A percentile compares a stretch with the other conserved stretches of the same genome.
Evolutionary conservation across 345 rosid species (phyloP).

Genomic region (Salix suchowensis): DNA sequence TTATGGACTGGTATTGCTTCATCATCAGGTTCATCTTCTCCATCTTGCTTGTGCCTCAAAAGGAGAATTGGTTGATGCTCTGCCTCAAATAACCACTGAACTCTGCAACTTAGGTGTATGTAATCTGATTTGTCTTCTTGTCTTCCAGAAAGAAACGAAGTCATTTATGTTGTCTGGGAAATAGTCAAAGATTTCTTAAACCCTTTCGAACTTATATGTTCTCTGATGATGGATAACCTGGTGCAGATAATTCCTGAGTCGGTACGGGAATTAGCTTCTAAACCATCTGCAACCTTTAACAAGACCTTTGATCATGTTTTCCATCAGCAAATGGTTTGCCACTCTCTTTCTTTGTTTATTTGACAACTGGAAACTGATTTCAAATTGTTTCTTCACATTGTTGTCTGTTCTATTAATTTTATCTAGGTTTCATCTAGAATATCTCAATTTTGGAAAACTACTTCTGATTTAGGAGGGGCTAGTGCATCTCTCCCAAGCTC

Average conservation of each 20-base stretch:
- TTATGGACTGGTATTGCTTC: not conserved
- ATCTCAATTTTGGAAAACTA: constrained; percentile 86
- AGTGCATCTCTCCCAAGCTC: constrained; percentile 57
- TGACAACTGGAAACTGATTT: constrained; percentile 1
- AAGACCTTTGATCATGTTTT: constrained; percentile 72
- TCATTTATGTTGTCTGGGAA: not conserved
- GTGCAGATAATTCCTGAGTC: constrained; percentile 68
- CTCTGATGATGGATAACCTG: constrained; percentile 15
- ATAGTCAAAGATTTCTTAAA: not conserved
- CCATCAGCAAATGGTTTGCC: constrained; percentile 56
- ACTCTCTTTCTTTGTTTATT: constrained; percentile 5
- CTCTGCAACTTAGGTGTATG: constrained; percentile 80
- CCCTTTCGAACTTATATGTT: constrained; percentile 18
- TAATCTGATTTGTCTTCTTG: constrained; percentile 5
- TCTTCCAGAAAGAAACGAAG: not conserved
- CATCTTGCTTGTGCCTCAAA: constrained; percentile 76
- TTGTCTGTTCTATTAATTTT: constrained; percentile 9
- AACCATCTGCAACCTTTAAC: constrained; percentile 56
- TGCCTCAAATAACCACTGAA: constrained; percentile 67
- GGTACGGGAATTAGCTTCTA: constrained; percentile 62
- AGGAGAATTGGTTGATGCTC: constrained; percentile 58
- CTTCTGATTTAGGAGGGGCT: constrained; percentile 50
- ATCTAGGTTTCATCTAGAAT: constrained; percentile 61
- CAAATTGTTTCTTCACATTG: constrained; percentile 9
- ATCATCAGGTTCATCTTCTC: constrained; percentile 73